These are phyloP conservation scores for Ophiosphaerella korrae DNA, from an alignment of 2,329 filamentous ascomycete genomes.

Conservation along the genomic window DNA sequence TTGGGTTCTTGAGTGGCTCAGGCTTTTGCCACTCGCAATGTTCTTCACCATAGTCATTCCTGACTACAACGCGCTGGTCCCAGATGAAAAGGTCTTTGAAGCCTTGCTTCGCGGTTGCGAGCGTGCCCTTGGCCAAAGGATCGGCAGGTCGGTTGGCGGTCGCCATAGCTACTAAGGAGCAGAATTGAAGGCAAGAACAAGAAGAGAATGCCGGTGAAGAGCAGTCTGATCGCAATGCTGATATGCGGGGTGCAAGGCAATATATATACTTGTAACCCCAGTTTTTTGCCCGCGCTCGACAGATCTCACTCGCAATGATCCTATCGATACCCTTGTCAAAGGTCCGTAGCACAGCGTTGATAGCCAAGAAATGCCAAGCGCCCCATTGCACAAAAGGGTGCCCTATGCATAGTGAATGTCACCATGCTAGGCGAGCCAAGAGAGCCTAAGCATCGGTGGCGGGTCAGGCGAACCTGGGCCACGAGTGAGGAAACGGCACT, in stretches of 20 bases:
- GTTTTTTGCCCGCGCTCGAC: conserved; percentile 7
- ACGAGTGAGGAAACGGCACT: conserved; percentile 24
- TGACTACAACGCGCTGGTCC: conserved; percentile 73
- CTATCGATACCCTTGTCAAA: conserved; percentile 19
- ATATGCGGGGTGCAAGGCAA: conserved; percentile 8
- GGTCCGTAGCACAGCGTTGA: conserved; percentile 26
- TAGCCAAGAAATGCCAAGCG: conserved; percentile 33
- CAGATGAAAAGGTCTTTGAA: conserved; percentile 71
- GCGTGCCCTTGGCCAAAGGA: conserved; percentile 67
- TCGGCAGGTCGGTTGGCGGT: conserved; percentile 61
- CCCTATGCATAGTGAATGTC: conserved; percentile 27
- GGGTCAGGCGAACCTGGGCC: conserved; percentile 13
- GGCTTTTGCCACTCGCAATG: conserved; percentile 71
- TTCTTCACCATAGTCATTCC: conserved; percentile 68
- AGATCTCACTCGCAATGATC: conserved; percentile 16
- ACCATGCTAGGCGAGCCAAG: conserved; percentile 32
- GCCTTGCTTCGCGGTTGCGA: conserved; percentile 68
- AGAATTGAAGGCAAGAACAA: conserved; percentile 10
- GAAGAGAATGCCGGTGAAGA: conserved; percentile 6
- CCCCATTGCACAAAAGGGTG: conserved; percentile 27
- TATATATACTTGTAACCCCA: conserved; percentile 26
- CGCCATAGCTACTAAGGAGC: conserved; percentile 29
- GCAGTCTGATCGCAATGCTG: conserved; percentile 23
- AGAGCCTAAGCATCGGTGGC: conserved; percentile 29
- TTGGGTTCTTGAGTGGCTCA: conserved; percentile 70